Conservation (phyloP, 2,329 filamentous ascomycete genomes). For the Aspergillus floridensis region DNA sequence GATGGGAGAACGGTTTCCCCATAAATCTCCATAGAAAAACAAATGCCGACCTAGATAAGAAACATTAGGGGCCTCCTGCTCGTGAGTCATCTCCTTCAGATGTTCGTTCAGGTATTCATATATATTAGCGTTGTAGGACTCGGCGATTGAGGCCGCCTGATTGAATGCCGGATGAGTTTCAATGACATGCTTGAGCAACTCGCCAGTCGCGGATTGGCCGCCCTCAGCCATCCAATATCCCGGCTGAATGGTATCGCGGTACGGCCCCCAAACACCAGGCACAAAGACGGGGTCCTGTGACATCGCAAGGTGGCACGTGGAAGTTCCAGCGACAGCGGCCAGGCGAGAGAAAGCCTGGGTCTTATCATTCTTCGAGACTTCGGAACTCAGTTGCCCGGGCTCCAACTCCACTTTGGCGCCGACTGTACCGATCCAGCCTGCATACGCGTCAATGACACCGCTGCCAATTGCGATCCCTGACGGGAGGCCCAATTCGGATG, state of each 20-base stretch:
- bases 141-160: constrained; percentile 73
- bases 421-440: constrained; percentile 98
- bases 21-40: constrained; percentile 98
- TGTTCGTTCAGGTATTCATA: constrained; percentile 94
- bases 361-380: constrained; percentile 75
- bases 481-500: constrained; percentile 76
- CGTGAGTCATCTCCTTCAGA: constrained; percentile 71
- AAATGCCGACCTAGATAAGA: constrained; percentile 87
- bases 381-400: constrained; percentile 64
- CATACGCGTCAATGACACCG: constrained; percentile 97
- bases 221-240: constrained; percentile 97
- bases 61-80: constrained; percentile 68
- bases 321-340: constrained; percentile 92
- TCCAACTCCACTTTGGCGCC: constrained; percentile 85
- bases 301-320: constrained; percentile 96
- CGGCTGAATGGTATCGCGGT: constrained; percentile 88
- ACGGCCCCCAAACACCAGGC: constrained; percentile 93
- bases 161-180: constrained; percentile 92
- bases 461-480: constrained; percentile 89
- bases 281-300: constrained; percentile 91
- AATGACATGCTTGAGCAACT: constrained; percentile 88
- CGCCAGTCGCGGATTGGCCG: constrained; percentile 92
- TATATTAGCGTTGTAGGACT: constrained; percentile 80
- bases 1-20: constrained; percentile 92
- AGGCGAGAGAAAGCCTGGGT: constrained; percentile 88